Evolutionary conservation across 2,329 filamentous ascomycete species (phyloP).

Genomic region (Cytospora piceicola): DNA sequence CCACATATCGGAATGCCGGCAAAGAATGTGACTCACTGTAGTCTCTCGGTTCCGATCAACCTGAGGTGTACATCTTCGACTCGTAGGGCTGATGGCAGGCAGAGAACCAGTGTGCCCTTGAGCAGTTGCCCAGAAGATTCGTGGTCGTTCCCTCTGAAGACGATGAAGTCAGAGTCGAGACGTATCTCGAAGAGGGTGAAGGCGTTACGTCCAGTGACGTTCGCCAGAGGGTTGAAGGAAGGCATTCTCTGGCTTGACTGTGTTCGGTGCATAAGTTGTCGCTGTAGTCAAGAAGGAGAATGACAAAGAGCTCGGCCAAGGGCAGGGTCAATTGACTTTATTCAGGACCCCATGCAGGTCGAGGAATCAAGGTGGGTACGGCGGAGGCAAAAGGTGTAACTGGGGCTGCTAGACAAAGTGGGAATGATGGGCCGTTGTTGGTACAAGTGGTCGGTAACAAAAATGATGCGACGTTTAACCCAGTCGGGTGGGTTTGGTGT

Average conservation of each 20-base stretch:
- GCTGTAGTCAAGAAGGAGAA: conserved; percentile 9
- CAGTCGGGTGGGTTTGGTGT: conserved; percentile 10
- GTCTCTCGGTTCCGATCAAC: conserved; percentile 69
- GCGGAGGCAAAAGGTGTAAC: conserved; percentile 24
- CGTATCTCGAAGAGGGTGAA: conserved; percentile 63
- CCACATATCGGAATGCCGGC: background rate
- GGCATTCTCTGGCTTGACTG: conserved; percentile 49
- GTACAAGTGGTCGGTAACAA: conserved; percentile 24
- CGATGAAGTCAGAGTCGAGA: conserved; percentile 77
- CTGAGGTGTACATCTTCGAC: conserved; percentile 75
- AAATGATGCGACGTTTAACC: conserved; percentile 16
- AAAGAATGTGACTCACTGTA: conserved; percentile 59
- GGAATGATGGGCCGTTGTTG: conserved; percentile 19
- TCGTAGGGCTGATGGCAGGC: conserved; percentile 68
- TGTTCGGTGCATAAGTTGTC: conserved; percentile 15
- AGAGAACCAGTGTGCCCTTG: conserved; percentile 74
- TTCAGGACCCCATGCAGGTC: conserved; percentile 29
- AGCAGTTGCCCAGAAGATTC: conserved; percentile 77
- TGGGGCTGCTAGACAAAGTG: conserved; percentile 23
- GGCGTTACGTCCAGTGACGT: conserved; percentile 54
- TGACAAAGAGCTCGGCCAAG: conserved; percentile 20
- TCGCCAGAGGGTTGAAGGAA: conserved; percentile 59
- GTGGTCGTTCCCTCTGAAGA: conserved; percentile 74
- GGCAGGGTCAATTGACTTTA: conserved; percentile 27
- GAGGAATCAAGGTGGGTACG: conserved; percentile 26